Conservation (phyloP, 257 asterid species). For the Knoxia roxburghii region DNA sequence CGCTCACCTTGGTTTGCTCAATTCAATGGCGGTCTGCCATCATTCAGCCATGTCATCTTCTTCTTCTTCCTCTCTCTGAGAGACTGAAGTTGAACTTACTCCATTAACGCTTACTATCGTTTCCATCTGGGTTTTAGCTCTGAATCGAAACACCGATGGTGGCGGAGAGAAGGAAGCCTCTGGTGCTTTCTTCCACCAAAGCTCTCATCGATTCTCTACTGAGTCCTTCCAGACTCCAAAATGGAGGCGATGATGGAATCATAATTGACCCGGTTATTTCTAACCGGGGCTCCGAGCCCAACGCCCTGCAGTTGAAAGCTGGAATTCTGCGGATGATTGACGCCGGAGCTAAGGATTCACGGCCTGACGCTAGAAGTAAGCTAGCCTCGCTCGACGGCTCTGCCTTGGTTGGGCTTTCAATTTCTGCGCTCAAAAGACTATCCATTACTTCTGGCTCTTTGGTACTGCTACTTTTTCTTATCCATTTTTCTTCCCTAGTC, state of each 20-base stretch:
- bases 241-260: not conserved
- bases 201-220: conserved; percentile 56
- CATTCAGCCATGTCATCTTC: no score
- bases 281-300: conserved; percentile 13
- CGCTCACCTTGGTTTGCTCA: no score
- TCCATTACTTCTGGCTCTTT: conserved; percentile 83
- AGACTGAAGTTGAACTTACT: no score
- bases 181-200: conserved; percentile 81
- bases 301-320: conserved; percentile 39
- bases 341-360: conserved; percentile 22
- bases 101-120: no score
- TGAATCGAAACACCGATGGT: conserved; percentile 38
- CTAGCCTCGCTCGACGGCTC: conserved; percentile 41
- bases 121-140: not conserved
- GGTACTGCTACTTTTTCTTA: conserved; percentile 33
- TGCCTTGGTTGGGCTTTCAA: conserved; percentile 68
- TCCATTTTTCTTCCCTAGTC: not conserved
- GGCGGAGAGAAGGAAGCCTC: conserved; percentile 76
- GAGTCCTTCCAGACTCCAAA: conserved; percentile 25
- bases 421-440: conserved; percentile 54
- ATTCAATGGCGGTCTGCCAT: no score
- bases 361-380: not conserved
- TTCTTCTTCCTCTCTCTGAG: no score
- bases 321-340: conserved; percentile 53
- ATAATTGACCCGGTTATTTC: conserved; percentile 14